Conservation (phyloP, 345 rosid genomes). For the Garcia nutans region DNA sequence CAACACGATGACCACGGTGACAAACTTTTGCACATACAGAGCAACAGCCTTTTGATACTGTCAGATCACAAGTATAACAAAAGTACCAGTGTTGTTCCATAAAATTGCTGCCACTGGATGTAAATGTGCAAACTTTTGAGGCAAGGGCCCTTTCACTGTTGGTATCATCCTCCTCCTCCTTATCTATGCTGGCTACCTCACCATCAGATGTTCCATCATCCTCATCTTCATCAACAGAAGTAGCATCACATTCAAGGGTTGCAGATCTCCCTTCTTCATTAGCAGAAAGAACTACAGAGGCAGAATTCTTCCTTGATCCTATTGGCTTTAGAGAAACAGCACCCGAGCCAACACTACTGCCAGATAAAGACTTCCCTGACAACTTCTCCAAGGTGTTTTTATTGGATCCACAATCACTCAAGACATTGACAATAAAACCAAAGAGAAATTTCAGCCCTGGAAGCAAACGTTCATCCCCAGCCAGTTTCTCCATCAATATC, state of each 20-base stretch:
- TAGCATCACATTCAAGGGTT: slow-evolving; percentile 88
- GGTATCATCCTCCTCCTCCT: slow-evolving; percentile 91
- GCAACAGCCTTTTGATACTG: slow-evolving; percentile 96
- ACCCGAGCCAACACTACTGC: slow-evolving; percentile 43
- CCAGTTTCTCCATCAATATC: slow-evolving; percentile 71
- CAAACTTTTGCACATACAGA: slow-evolving; percentile 99
- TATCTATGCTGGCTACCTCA: slow-evolving; percentile 93
- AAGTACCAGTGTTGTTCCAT: slow-evolving; percentile 99
- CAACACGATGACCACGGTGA: slow-evolving; percentile 98
- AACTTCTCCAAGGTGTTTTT: slow-evolving; percentile 46
- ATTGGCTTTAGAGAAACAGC: slow-evolving; percentile 51
- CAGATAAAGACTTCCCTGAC: slow-evolving; percentile 48
- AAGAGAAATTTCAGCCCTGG: slow-evolving; percentile 82
- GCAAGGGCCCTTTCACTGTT: slow-evolving; percentile 89
- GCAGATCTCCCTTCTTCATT: slow-evolving; percentile 72
- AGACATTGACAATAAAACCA: slow-evolving; percentile 72
- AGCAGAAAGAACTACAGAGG: slow-evolving; percentile 57
- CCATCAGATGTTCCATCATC: slow-evolving; percentile 99
- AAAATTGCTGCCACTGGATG: slow-evolving; percentile 97
- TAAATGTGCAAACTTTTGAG: slow-evolving; percentile 93
- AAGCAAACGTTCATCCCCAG: slow-evolving; percentile 61
- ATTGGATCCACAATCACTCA: slow-evolving; percentile 58
- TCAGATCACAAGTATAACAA: slow-evolving; percentile 98
- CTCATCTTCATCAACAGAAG: slow-evolving; percentile 95
- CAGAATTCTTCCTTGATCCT: slow-evolving; percentile 70